Evolutionary conservation across 768 basidiomycete species (phyloP).

Genomic region (Trametes meyenii): DNA sequence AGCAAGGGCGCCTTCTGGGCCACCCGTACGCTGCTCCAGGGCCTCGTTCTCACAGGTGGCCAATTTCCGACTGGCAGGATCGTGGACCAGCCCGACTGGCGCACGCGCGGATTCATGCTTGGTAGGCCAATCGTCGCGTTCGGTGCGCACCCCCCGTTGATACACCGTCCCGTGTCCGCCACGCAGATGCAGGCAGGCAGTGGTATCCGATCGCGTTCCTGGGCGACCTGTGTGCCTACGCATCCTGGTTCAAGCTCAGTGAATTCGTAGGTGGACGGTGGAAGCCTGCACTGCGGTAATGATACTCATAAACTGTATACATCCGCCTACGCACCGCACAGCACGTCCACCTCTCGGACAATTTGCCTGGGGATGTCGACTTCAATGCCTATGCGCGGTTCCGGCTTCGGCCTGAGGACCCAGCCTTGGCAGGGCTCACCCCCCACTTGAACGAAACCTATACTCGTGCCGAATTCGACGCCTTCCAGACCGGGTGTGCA

Average conservation of each 20-base stretch:
- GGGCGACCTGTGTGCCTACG: slow-evolving; percentile 31
- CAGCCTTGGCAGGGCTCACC: slow-evolving; percentile 28
- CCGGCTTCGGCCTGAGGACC: slow-evolving; percentile 27
- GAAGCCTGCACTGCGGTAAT: slow-evolving; percentile 1
- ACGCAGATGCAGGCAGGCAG: slow-evolving; percentile 30
- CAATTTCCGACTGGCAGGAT: slow-evolving; percentile 28
- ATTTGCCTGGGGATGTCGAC: slow-evolving; percentile 24
- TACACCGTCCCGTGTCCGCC: background rate
- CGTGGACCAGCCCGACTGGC: slow-evolving; percentile 32
- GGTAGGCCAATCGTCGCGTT: slow-evolving; percentile 15
- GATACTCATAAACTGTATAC: background rate
- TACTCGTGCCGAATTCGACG: slow-evolving; percentile 29
- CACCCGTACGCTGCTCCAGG: slow-evolving; percentile 33
- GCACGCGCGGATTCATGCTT: slow-evolving; percentile 33
- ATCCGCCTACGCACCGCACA: background rate
- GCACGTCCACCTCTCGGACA: slow-evolving; percentile 36
- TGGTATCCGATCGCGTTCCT: slow-evolving; percentile 33
- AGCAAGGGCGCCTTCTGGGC: slow-evolving; percentile 34
- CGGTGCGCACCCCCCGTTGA: background rate
- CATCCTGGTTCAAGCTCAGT: slow-evolving; percentile 33
- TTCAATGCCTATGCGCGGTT: slow-evolving; percentile 33
- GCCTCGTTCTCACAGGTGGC: slow-evolving; percentile 25
- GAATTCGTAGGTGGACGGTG: slow-evolving; percentile 28
- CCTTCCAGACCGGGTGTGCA: slow-evolving; percentile 30
- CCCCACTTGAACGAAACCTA: slow-evolving; percentile 34